These are phyloP conservation scores for Monosporascus cannonballus DNA, from an alignment of 2,329 filamentous ascomycete species.

Conservation along the genomic window DNA sequence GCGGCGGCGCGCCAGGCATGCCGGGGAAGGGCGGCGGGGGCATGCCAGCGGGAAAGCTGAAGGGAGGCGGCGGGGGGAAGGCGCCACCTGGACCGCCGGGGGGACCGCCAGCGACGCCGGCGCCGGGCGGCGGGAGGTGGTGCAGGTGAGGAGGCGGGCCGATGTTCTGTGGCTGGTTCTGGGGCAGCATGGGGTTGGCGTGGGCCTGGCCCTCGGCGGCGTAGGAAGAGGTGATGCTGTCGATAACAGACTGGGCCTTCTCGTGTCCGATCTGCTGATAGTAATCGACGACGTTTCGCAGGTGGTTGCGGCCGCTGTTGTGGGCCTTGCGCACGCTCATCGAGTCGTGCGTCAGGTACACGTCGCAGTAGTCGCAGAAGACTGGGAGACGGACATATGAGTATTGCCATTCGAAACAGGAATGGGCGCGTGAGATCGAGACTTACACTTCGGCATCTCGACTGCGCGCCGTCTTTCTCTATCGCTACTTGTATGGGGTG, in stretches of 20 bases:
- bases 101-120: slow-evolving; percentile 24
- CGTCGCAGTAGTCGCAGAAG: slow-evolving; percentile 98
- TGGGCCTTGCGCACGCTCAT: slow-evolving; percentile 99
- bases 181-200: slow-evolving; percentile 75
- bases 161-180: slow-evolving; percentile 75
- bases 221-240: slow-evolving; percentile 95
- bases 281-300: slow-evolving; percentile 97
- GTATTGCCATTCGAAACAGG: not conserved
- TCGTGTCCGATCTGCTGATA: slow-evolving; percentile 99
- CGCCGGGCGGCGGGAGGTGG: slow-evolving; percentile 44
- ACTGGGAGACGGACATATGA: slow-evolving; percentile 39
- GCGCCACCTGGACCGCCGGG: slow-evolving; percentile 18
- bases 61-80: slow-evolving; percentile 48
- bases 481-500: not conserved
- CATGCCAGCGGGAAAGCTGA: slow-evolving; percentile 55
- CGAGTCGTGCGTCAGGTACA: slow-evolving; percentile 98
- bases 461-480: not conserved
- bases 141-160: slow-evolving; percentile 76
- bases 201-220: slow-evolving; percentile 85
- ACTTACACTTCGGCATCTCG: slow-evolving; percentile 87
- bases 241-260: slow-evolving; percentile 96
- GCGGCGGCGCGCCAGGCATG: slow-evolving; percentile 48
- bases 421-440: slow-evolving; percentile 5
- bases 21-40: slow-evolving; percentile 26
- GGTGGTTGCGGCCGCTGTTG: slow-evolving; percentile 91